A percentile compares a stretch with the other conserved stretches of the same genome.
phyloP scores from a whole-genome alignment of 176 grass and related monocot species.

The Rhynchospora pubera region DNA sequence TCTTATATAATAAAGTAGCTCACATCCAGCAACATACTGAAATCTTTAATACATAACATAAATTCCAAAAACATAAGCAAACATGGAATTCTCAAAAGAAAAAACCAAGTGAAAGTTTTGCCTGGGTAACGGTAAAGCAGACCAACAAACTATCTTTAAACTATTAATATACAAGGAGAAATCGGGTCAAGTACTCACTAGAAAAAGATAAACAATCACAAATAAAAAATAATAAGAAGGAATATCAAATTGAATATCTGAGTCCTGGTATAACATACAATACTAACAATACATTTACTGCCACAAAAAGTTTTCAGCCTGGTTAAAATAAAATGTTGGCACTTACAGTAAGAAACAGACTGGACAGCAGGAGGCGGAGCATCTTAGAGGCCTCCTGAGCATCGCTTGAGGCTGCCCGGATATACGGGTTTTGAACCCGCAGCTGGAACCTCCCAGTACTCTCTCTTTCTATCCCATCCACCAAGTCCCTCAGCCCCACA shows the following conservation, averaged over 20 bases:
- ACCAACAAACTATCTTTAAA: not conserved
- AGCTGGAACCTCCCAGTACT: constrained; percentile 62
- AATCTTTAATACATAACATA: not conserved
- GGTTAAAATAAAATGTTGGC: not conserved
- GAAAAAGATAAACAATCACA: not conserved
- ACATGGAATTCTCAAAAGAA: not conserved
- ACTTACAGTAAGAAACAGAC: constrained; percentile 90
- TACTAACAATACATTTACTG: not conserved
- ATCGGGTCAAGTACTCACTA: not conserved
- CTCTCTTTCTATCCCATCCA: constrained; percentile 60
- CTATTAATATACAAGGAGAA: not conserved
- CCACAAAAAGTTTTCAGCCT: not conserved
- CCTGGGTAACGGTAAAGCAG: not conserved
- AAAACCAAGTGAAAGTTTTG: not conserved
- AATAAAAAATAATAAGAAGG: not conserved
- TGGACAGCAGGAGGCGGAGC: constrained; percentile 71
- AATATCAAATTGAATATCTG: not conserved
- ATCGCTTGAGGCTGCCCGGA: constrained; percentile 60
- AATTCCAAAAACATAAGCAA: not conserved
- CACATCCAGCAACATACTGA: not conserved
- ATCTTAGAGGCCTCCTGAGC: constrained; percentile 85
- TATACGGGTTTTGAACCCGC: constrained; percentile 74
- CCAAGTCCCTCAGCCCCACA: constrained; percentile 64
- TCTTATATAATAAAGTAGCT: not conserved
- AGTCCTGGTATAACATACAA: not conserved